Evolutionary conservation across 257 asterid genomes (phyloP).

Genomic region (Prunella vulgaris): DNA sequence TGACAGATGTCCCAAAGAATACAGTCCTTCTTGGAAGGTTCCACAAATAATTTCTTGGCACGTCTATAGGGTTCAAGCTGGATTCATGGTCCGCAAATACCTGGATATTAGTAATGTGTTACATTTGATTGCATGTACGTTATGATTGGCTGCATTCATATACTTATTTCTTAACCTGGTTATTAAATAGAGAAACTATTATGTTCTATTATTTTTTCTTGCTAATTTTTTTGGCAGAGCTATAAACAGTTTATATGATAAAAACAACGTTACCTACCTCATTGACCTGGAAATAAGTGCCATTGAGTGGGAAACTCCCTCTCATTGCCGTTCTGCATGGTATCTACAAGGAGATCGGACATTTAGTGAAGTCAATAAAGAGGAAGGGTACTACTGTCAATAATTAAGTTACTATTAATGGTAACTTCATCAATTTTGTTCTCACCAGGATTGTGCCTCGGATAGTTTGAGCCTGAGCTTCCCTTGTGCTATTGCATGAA

Average conservation of each 20-base stretch:
- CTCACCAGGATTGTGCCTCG: conserved; percentile 98
- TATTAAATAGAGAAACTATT: not conserved
- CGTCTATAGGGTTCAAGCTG: conserved; percentile 68
- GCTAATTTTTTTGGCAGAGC: not conserved
- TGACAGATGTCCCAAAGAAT: conserved; percentile 85
- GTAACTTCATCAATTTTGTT: conserved; percentile 9
- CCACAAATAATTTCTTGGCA: conserved; percentile 74
- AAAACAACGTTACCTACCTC: conserved; percentile 72
- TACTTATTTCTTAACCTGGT: no score
- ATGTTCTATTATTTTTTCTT: not conserved
- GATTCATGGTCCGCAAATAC: conserved; percentile 87
- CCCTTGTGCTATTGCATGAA: conserved; percentile 60
- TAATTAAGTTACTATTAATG: conserved; percentile 10
- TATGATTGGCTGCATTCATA: not conserved
- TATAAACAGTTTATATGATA: conserved; percentile 9
- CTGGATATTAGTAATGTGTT: conserved; percentile 36
- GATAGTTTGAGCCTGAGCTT: conserved; percentile 65
- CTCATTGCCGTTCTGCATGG: conserved; percentile 98
- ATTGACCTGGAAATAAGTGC: conserved; percentile 95
- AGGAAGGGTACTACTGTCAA: conserved; percentile 2
- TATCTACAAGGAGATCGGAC: conserved; percentile 40
- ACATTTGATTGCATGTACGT: not conserved
- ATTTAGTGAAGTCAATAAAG: conserved; percentile 18
- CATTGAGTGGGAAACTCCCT: conserved; percentile 95
- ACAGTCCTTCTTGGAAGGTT: conserved; percentile 73